Base-by-base conservation (phyloP, 2,329 filamentous ascomycete genomes). In the Colletotrichum acutatum region DNA sequence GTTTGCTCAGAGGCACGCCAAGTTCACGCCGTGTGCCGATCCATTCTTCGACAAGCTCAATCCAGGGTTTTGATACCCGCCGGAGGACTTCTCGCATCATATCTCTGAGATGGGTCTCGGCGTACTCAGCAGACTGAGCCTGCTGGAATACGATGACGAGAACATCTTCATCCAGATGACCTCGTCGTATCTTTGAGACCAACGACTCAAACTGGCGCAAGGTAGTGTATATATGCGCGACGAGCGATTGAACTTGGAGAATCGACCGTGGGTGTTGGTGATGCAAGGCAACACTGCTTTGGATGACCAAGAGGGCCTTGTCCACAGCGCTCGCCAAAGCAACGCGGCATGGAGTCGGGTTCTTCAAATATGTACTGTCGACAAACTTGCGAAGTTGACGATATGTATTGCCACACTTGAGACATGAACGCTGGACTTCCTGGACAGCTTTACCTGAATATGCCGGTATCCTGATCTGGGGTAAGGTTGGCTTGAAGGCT, bases 41-140 rank as follows among this genome's bases (percentile, higher is more conserved):
- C 94, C 94, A 97, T 77, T 92, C 90, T 75, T 92, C 89, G 8
- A 93, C 85, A 64, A 92, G 88, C 65, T 91, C 87, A 9, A 93
- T 83, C 89, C 92, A 95, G 0, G 93, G 93, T 32, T 83, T 82
- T 1, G 90, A 90, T 1, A 92, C 90, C 52, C 88, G 85, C 57
- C 86, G 84, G 19, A 97, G 80, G 0, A 96, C 86, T 74, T 94
- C 90, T 19, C 91, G 88, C 78, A 94, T 88, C 37, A 94, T 87
- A 26, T 89, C 86, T 24, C 89, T 88, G 26, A 95, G 82, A 71
- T 90, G 88, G 14, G 85, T 84, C 62, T 91, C 89, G 37, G 88
- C 87, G 75, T 93, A 89, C 71, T 95, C 91, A 5, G 91, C 86
- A 12, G 89, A 83, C 64, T 91, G 89, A 1, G 91, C 89, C 74